phyloP scores from a whole-genome alignment of 2,329 filamentous ascomycete genomes.

The Hyphodiscus sp. region DNA sequence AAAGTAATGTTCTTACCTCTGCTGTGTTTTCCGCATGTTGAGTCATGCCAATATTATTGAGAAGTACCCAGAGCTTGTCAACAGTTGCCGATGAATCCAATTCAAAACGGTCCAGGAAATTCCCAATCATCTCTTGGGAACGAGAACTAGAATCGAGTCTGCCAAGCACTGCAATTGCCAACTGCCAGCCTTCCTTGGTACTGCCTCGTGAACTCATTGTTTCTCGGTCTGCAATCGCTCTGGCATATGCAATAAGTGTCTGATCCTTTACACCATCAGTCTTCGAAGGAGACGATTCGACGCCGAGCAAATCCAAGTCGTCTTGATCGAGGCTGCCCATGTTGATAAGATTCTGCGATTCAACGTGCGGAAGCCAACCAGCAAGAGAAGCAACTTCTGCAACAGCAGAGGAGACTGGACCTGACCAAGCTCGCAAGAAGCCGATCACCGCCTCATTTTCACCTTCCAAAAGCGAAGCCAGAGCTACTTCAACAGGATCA shows the following conservation, averaged over 20 bases:
- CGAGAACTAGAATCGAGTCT: constrained; percentile 68
- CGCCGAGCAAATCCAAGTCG: constrained; percentile 75
- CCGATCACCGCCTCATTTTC: constrained; percentile 71
- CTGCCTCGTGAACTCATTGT: constrained; percentile 20
- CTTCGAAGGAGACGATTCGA: constrained; percentile 51
- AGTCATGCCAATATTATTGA: constrained; percentile 71
- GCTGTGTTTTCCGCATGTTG: constrained; percentile 75
- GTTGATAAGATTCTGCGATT: constrained; percentile 45
- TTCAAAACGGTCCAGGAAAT: constrained; percentile 65
- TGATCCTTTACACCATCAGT: constrained; percentile 69
- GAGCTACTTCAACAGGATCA: constrained; percentile 69
- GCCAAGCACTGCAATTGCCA: constrained; percentile 76
- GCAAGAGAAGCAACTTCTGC: constrained; percentile 80
- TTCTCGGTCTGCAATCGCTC: constrained; percentile 53
- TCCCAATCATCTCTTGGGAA: constrained; percentile 67
- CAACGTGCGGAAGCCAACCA: constrained; percentile 67
- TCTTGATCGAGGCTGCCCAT: constrained; percentile 67
- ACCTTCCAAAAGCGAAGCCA: constrained; percentile 77
- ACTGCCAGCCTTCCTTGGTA: constrained; percentile 73
- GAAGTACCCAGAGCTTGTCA: constrained; percentile 73
- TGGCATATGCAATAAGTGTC: constrained; percentile 70
- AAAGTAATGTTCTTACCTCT: constrained; percentile 52
- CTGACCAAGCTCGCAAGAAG: constrained; percentile 72
- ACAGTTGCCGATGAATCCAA: constrained; percentile 65
- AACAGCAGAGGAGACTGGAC: constrained; percentile 69